Percentiles rank a stretch among this genome's conserved stretches.
Conservation (phyloP, 768 basidiomycete genomes). For the Cyclocybe cylindracea region DNA sequence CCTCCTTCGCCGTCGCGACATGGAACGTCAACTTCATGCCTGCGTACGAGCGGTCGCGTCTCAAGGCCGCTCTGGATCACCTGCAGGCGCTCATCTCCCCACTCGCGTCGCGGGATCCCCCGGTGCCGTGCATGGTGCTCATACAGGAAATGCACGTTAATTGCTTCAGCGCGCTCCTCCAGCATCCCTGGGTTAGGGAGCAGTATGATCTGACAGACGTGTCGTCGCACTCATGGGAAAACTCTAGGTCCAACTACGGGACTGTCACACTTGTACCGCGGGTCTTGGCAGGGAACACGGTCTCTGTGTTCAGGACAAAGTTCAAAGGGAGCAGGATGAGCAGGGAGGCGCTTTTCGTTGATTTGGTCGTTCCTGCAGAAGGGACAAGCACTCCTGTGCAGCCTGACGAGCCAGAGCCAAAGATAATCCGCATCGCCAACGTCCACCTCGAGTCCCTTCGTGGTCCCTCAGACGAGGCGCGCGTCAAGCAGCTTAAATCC, state of each 20-base stretch:
- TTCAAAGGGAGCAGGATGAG: slow-evolving; percentile 11
- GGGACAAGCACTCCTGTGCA: background rate
- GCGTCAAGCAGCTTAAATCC: slow-evolving; percentile 9
- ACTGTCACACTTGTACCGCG: slow-evolving; percentile 10
- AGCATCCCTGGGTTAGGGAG: slow-evolving; percentile 8
- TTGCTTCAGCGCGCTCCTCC: slow-evolving; percentile 6
- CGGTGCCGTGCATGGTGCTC: slow-evolving; percentile 7
- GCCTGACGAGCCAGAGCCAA: background rate
- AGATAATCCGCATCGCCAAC: slow-evolving; percentile 10
- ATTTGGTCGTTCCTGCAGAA: background rate
- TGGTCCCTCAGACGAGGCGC: slow-evolving; percentile 5
- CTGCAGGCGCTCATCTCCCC: slow-evolving; percentile 2
- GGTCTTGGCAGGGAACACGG: background rate
- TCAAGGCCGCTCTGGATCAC: slow-evolving; percentile 8
- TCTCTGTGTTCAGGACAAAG: slow-evolving; percentile 8
- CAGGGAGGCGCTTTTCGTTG: slow-evolving; percentile 13
- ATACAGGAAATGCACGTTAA: slow-evolving; percentile 12
- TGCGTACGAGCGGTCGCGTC: background rate
- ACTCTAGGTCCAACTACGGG: slow-evolving; percentile 5
- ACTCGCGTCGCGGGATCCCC: background rate
- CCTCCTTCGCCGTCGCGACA: slow-evolving; percentile 8
- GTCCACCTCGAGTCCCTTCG: slow-evolving; percentile 17
- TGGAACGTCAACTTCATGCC: slow-evolving; percentile 19
- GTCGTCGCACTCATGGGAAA: slow-evolving; percentile 6
- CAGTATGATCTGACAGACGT: slow-evolving; percentile 10